Evolutionary conservation across 139 green algal genomes (phyloP).

Genomic region (Tetraselmis chui): DNA sequence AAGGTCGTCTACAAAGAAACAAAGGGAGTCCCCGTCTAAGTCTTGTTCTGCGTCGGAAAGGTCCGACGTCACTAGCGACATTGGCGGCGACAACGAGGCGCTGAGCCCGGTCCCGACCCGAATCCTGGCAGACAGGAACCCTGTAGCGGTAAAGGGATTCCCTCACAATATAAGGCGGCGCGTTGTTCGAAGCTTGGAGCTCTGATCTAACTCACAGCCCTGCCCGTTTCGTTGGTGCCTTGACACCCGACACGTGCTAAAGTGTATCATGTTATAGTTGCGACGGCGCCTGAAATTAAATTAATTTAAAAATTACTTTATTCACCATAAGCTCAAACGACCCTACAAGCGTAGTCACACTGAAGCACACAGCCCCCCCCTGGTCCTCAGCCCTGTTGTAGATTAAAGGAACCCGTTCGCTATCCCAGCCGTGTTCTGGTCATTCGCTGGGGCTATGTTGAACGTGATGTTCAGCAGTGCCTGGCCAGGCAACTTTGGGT

Average conservation of each 20-base stretch:
- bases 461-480: neutral
- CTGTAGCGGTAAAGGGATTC: no score
- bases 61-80: neutral
- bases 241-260: no score
- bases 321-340: no score
- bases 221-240: no score
- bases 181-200: neutral
- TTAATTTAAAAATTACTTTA: no score
- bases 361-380: no score
- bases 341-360: no score
- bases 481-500: neutral
- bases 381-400: no score
- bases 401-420: neutral
- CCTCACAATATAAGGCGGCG: neutral
- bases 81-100: neutral
- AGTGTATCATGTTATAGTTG: no score
- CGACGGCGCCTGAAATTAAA: no score
- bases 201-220: no score
- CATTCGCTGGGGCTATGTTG: neutral
- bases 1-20: neutral
- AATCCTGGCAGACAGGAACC: neutral
- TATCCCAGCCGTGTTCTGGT: neutral
- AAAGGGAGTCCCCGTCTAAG: neutral
- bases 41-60: neutral
- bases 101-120: neutral